phyloP scores from a whole-genome alignment of 176 grass and related monocot species.

The Oryza australiensis region DNA sequence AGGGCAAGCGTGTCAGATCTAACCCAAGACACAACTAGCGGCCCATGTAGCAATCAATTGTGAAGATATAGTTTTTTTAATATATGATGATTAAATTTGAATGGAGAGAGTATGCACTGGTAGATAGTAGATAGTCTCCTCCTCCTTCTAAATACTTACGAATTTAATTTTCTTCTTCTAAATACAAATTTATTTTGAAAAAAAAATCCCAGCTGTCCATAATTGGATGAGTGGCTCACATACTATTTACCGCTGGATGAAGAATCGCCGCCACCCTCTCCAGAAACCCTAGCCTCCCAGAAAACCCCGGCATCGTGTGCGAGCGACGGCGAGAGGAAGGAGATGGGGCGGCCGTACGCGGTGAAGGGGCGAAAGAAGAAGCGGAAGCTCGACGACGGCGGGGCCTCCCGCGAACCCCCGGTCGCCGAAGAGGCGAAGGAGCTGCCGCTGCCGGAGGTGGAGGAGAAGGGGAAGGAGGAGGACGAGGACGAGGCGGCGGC shows the following conservation, averaged over 20 bases:
- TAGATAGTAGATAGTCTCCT: no score
- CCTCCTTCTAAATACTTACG: no score
- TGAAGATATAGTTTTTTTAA: no score
- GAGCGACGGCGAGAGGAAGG: background rate
- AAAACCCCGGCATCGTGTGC: background rate
- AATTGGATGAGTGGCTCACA: background rate
- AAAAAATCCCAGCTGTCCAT: background rate
- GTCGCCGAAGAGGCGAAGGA: conserved; percentile 35
- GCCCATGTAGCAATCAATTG: no score
- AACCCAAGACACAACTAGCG: no score
- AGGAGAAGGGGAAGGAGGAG: background rate
- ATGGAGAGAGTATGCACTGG: no score
- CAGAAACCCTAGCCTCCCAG: conserved; percentile 46
- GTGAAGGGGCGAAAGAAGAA: conserved; percentile 78
- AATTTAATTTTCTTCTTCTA: background rate
- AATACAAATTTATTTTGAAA: background rate
- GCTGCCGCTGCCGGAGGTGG: background rate
- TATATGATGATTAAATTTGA: no score
- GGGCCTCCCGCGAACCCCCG: conserved; percentile 27
- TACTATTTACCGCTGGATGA: background rate
- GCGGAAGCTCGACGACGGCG: conserved; percentile 52
- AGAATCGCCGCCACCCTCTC: background rate
- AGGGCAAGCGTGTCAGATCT: no score
- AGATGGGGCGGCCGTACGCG: conserved; percentile 68
- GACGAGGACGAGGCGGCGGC: conserved; percentile 6